Conservation (phyloP, 176 grass and related monocot species). For the Oryza coarctata region DNA sequence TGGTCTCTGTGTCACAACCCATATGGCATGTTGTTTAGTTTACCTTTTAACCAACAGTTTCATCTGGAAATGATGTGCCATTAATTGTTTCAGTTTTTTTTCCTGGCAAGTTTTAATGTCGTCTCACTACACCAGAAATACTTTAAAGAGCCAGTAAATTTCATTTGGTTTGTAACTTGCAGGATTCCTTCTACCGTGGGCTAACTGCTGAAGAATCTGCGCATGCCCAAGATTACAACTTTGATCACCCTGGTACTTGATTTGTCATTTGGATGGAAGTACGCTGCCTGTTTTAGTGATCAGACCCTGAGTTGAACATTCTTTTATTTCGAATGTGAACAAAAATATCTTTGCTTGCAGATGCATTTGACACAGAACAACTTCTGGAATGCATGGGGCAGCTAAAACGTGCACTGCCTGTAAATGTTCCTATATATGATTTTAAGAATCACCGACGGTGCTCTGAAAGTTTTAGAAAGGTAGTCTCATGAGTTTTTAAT, state of each 20-base stretch:
- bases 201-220: conserved; percentile 86
- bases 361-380: conserved; percentile 97
- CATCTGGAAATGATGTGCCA: not conserved
- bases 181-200: conserved; percentile 99
- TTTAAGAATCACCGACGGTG: conserved; percentile 88
- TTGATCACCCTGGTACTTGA: conserved; percentile 93
- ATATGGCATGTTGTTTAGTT: not conserved
- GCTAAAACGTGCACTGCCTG: conserved; percentile 71
- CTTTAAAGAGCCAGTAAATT: not conserved
- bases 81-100: not conserved
- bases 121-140: not conserved
- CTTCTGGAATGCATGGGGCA: conserved; percentile 92
- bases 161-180: conserved; percentile 25
- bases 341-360: conserved; percentile 44
- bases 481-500: conserved; percentile 10
- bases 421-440: conserved; percentile 98
- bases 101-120: not conserved
- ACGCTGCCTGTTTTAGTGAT: conserved; percentile 1
- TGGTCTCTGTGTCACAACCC: not conserved
- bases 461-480: conserved; percentile 89
- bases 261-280: conserved; percentile 31
- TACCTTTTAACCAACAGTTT: not conserved
- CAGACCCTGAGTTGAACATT: not conserved
- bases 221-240: conserved; percentile 87
- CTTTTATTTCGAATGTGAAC: conserved; percentile 16